Evolutionary conservation across 768 basidiomycete genomes (phyloP).

Genomic region (Kwoniella bestiolae): DNA sequence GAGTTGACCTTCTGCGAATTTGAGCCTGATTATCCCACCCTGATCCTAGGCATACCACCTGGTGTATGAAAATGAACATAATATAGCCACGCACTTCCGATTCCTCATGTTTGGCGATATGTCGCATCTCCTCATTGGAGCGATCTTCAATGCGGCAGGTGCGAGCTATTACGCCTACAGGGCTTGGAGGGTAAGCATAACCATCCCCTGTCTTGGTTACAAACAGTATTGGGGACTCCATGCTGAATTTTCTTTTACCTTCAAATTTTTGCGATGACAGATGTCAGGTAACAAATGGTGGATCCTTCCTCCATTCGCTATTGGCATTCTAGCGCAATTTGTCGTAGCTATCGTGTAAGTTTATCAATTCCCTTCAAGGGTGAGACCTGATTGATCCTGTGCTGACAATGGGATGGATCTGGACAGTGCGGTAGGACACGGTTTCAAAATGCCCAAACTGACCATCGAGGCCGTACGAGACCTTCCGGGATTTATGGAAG

Average conservation of each 20-base stretch:
- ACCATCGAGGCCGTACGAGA: neutral
- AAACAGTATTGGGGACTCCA: too few species aligned
- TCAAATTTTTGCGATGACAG: neutral
- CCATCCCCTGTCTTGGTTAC: too few species aligned
- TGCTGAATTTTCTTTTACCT: neutral
- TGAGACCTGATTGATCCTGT: neutral
- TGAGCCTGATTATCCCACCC: too few species aligned
- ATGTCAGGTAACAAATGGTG: constrained; percentile 14
- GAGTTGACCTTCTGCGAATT: too few species aligned
- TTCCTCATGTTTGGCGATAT: constrained; percentile 15
- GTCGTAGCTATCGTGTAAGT: constrained; percentile 13
- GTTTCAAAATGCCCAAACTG: constrained; percentile 1
- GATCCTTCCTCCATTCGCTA: constrained; percentile 15
- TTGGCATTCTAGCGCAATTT: constrained; percentile 6
- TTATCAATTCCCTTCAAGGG: neutral
- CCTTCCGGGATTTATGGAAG: neutral
- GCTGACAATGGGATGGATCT: too few species aligned
- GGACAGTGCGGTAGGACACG: neutral
- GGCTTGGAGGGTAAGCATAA: constrained; percentile 12
- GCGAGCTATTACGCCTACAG: constrained; percentile 15
- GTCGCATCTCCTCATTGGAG: constrained; percentile 14
- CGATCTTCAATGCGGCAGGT: constrained; percentile 9
- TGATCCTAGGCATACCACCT: constrained; percentile 12
- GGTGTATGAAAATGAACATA: constrained; percentile 9
- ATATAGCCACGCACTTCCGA: constrained; percentile 9